A percentile compares a stretch with the other conserved stretches of the same genome.
phyloP scores from a whole-genome alignment of 106 monocot genomes.

The Xerophyta viscosa region DNA sequence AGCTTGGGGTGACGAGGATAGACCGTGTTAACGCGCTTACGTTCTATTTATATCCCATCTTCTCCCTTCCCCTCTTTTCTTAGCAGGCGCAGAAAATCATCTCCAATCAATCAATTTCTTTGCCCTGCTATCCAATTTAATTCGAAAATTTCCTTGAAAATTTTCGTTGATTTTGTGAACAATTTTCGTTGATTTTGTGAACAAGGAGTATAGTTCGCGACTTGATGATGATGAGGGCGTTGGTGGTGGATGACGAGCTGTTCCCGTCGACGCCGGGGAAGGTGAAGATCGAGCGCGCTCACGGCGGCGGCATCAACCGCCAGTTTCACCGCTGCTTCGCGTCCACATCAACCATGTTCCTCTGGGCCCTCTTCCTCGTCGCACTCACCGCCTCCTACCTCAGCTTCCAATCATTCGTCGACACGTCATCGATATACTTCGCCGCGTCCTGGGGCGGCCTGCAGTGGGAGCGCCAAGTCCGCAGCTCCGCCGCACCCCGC shows the following conservation, averaged over 20 bases:
- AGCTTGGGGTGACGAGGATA: too few relatives aligned
- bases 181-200: background rate
- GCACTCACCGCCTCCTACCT: constrained; percentile 32
- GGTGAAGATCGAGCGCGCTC: constrained; percentile 33
- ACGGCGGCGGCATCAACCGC: constrained; percentile 10
- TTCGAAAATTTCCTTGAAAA: background rate
- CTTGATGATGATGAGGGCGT: background rate
- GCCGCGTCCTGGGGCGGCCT: constrained; percentile 30
- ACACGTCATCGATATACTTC: constrained; percentile 19
- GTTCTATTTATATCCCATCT: constrained; percentile 1
- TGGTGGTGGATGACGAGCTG: constrained; percentile 10
- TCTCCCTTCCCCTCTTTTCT: background rate
- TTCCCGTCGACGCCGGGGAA: constrained; percentile 44
- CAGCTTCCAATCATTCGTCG: constrained; percentile 26
- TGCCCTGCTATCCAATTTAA: background rate
- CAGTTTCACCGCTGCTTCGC: constrained; percentile 45
- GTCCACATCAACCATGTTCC: constrained; percentile 30
- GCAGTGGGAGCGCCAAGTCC: constrained; percentile 33
- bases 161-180: background rate
- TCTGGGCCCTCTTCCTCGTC: constrained; percentile 29
- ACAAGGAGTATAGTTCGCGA: too few relatives aligned
- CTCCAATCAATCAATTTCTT: background rate
- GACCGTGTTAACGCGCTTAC: background rate
- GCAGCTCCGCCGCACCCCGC: constrained; percentile 13
- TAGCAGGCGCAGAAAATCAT: constrained; percentile 4